Conservation (phyloP, 306 rosid species). For the Crataegus laevigata region DNA sequence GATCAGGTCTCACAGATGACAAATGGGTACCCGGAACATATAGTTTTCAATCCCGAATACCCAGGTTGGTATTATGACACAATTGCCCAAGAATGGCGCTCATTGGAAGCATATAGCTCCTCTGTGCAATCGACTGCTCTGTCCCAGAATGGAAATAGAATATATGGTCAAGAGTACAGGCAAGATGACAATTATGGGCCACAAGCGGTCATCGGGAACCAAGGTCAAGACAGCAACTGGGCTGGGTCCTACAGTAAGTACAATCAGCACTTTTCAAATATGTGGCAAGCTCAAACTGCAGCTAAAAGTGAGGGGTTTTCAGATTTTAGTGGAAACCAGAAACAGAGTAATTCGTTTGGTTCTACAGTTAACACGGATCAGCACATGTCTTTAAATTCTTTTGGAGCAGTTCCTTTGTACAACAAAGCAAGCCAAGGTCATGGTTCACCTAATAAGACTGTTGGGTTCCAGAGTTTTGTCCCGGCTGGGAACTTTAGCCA, state of each 20-base stretch:
- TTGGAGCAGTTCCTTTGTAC: constrained; percentile 41
- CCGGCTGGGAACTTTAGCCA: constrained; percentile 36
- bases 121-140: constrained; percentile 38
- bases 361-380: constrained; percentile 39
- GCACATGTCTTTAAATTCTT: constrained; percentile 40
- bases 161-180: constrained; percentile 22
- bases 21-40: constrained; percentile 69
- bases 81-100: constrained; percentile 57
- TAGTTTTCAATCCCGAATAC: constrained; percentile 70
- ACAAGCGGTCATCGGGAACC: constrained; percentile 27
- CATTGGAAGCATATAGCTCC: constrained; percentile 49
- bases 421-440: constrained; percentile 40
- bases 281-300: constrained; percentile 28
- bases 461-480: constrained; percentile 34
- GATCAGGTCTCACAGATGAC: constrained; percentile 48
- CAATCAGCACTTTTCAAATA: constrained; percentile 38
- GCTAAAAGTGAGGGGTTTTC: constrained; percentile 20
- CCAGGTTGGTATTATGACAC: constrained; percentile 85
- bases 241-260: constrained; percentile 24
- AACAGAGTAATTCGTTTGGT: constrained; percentile 34
- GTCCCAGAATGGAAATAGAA: constrained; percentile 22
- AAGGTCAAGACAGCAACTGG: constrained; percentile 47
- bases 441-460: constrained; percentile 39
- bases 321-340: constrained; percentile 39
- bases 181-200: constrained; percentile 36